phyloP scores from a whole-genome alignment of 2,329 filamentous ascomycete genomes.

The Cadophora sp. region DNA sequence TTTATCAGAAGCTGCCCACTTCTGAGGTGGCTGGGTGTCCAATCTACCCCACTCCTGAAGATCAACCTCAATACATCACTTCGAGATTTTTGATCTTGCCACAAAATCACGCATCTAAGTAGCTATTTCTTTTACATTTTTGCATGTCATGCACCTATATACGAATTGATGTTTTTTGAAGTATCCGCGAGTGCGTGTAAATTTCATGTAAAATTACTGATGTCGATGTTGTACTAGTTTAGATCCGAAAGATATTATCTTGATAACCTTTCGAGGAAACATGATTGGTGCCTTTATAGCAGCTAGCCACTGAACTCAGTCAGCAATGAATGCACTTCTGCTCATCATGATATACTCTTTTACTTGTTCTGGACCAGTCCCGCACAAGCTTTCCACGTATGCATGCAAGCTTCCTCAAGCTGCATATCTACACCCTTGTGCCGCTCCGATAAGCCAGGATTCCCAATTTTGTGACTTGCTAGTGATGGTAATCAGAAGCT shows the following conservation, averaged over 20 bases:
- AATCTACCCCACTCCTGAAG: not conserved
- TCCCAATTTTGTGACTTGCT: not conserved
- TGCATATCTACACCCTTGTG: not conserved
- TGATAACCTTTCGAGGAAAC: too few species aligned
- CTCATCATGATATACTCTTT: not conserved
- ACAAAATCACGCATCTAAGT: not conserved
- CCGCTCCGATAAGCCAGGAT: conserved; percentile 6
- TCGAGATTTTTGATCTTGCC: not conserved
- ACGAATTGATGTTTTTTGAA: too few species aligned
- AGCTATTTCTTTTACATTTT: too few species aligned
- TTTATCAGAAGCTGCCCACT: conserved; percentile 9
- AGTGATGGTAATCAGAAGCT: conserved; percentile 1
- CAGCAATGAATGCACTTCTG: too few species aligned
- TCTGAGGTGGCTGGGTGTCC: not conserved
- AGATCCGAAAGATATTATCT: too few species aligned
- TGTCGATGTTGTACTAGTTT: too few species aligned
- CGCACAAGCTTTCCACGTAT: conserved; percentile 4
- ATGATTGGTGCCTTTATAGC: too few species aligned
- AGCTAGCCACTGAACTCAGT: too few species aligned
- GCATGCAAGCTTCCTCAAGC: not conserved
- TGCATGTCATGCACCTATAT: too few species aligned
- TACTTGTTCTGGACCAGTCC: not conserved
- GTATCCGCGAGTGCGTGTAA: too few species aligned
- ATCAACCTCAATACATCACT: not conserved
- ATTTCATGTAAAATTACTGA: too few species aligned